Percentiles rank a stretch among this genome's conserved stretches.
phyloP scores from a whole-genome alignment of 2,329 filamentous ascomycete species.

The Aspergillus ibericus region DNA sequence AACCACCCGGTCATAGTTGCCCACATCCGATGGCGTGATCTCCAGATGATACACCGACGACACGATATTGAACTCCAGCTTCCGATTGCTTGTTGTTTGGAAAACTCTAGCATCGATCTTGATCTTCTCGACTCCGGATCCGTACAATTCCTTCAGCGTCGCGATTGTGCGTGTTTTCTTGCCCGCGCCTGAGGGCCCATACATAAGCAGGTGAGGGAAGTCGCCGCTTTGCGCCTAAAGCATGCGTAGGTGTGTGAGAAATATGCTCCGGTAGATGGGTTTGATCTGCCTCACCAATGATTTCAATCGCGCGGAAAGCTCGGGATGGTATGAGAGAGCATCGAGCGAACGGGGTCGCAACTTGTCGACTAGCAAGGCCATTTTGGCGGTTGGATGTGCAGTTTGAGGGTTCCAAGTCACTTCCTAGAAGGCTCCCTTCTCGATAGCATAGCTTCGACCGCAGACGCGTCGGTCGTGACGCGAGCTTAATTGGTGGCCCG shows the following conservation, averaged over 20 bases:
- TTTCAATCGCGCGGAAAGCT: conserved; percentile 81
- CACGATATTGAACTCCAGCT: conserved; percentile 99
- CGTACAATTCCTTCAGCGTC: conserved; percentile 91
- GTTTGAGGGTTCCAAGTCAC: neutral
- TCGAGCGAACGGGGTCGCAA: conserved; percentile 55
- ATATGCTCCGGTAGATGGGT: neutral
- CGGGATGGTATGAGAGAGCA: conserved; percentile 78
- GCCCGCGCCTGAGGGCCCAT: conserved; percentile 91
- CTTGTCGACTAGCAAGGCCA: conserved; percentile 67
- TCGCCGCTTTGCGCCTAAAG: conserved; percentile 88
- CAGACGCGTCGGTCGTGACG: conserved; percentile 37
- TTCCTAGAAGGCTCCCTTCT: neutral
- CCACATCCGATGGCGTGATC: conserved; percentile 95
- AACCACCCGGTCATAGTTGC: conserved; percentile 93
- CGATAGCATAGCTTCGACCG: conserved; percentile 13
- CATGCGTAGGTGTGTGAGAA: conserved; percentile 16
- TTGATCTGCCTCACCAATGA: conserved; percentile 64
- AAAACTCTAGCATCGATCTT: conserved; percentile 98
- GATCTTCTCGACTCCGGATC: conserved; percentile 98
- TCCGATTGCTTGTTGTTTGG: conserved; percentile 91
- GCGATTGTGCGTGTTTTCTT: conserved; percentile 98
- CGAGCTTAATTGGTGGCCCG: conserved; percentile 41
- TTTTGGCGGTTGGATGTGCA: conserved; percentile 31
- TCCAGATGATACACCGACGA: conserved; percentile 96
- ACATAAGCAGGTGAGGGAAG: conserved; percentile 95